These are phyloP conservation scores for Arthromyces matolae DNA, from an alignment of 768 basidiomycete genomes.

Conservation along the genomic window DNA sequence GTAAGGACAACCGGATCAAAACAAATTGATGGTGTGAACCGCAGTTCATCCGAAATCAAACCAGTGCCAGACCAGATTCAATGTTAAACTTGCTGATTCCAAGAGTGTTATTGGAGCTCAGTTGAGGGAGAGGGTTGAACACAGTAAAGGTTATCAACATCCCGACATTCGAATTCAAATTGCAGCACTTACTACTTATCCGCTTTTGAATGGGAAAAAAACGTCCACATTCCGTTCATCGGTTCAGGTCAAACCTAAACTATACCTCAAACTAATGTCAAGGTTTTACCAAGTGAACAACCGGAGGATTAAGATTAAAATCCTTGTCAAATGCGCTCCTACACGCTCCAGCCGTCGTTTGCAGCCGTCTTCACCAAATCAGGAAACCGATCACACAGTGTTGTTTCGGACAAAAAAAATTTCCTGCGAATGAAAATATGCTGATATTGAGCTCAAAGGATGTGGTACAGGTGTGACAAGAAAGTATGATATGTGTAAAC, in stretches of 20 bases:
- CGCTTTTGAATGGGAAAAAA: too few relatives aligned
- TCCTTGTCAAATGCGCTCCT: neutral
- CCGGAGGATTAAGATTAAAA: too few relatives aligned
- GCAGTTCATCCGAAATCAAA: neutral
- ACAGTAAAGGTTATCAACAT: neutral
- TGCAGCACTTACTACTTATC: too few relatives aligned
- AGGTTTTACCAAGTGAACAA: too few relatives aligned
- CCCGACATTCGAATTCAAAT: too few relatives aligned
- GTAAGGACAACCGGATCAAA: slow-evolving; percentile 1
- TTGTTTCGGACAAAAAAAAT: slow-evolving; percentile 2
- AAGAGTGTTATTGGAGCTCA: slow-evolving; percentile 1
- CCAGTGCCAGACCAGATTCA: too few relatives aligned
- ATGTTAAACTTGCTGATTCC: too few relatives aligned
- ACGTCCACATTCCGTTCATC: too few relatives aligned
- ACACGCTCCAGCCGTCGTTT: too few relatives aligned
- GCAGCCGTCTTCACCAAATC: too few relatives aligned
- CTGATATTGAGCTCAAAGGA: slow-evolving; percentile 18
- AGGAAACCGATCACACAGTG: neutral
- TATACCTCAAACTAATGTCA: too few relatives aligned
- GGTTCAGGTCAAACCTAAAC: too few relatives aligned
- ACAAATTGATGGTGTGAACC: neutral
- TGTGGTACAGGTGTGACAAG: slow-evolving; percentile 20
- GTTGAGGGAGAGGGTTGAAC: neutral
- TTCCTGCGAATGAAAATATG: slow-evolving; percentile 2
- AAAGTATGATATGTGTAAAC: slow-evolving; percentile 21